Percentiles rank a stretch among this genome's conserved stretches.
These are phyloP conservation scores for Strigomonas culicis DNA, from an alignment of 208 protist genomes.

Conservation along the genomic window DNA sequence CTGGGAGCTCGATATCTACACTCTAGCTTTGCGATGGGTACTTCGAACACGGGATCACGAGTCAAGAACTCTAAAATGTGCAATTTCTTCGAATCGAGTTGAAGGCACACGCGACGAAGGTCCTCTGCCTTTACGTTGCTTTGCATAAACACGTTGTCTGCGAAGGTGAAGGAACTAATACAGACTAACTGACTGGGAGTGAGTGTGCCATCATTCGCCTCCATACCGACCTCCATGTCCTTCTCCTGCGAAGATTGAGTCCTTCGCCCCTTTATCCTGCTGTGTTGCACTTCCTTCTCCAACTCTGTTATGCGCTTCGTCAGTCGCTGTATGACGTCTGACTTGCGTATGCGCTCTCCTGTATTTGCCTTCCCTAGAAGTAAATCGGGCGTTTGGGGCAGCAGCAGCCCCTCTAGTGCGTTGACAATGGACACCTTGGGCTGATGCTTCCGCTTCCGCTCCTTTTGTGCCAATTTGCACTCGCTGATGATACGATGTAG, in stretches of 20 bases:
- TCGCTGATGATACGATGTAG: not conserved
- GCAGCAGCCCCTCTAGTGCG: too few species aligned
- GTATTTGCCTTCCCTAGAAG: too few species aligned
- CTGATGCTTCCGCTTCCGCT: too few species aligned
- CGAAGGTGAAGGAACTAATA: not conserved
- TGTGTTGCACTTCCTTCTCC: conserved; percentile 1
- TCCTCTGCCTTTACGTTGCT: too few species aligned
- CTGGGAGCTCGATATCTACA: not conserved
- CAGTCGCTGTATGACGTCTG: conserved; percentile 11
- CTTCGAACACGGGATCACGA: not conserved
- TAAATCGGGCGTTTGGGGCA: too few species aligned
- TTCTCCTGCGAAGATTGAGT: not conserved
- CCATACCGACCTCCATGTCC: not conserved
- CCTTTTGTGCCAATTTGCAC: not conserved
- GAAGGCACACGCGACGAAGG: not conserved
- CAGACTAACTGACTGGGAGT: conserved; percentile 1
- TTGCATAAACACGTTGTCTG: too few species aligned
- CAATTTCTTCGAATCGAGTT: not conserved
- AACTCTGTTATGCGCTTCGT: conserved; percentile 8
- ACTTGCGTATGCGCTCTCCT: not conserved
- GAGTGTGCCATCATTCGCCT: not conserved
- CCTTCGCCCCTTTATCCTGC: not conserved
- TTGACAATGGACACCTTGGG: too few species aligned
- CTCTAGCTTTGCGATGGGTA: not conserved
- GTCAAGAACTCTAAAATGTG: conserved; percentile 1